Percentiles rank a stretch among this genome's conserved stretches.
These are phyloP conservation scores for Cytidiella melzeri DNA, from an alignment of 768 basidiomycete genomes.

Conservation along the genomic window DNA sequence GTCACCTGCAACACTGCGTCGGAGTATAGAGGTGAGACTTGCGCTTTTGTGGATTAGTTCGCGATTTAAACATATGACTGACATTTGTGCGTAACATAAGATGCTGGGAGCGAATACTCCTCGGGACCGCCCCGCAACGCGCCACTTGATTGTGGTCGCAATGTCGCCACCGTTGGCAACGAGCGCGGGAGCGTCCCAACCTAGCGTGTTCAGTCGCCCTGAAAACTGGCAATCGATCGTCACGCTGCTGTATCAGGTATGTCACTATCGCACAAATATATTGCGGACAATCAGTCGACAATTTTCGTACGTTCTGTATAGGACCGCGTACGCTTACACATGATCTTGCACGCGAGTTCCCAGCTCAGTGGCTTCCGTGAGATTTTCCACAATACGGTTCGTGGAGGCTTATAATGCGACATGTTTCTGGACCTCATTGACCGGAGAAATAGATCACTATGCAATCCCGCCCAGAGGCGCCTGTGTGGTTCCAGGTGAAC, in stretches of 20 bases:
- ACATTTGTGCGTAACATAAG: background rate
- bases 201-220: background rate
- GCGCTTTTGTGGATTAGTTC: constrained; percentile 3
- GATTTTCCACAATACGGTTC: constrained; percentile 44
- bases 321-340: constrained; percentile 52
- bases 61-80: background rate
- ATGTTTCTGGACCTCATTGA: too few relatives aligned
- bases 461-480: constrained; percentile 12
- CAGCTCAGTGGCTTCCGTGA: constrained; percentile 40
- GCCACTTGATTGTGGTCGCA: constrained; percentile 52
- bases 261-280: background rate
- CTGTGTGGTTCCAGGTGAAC: constrained; percentile 38
- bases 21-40: constrained; percentile 17
- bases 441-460: background rate
- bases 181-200: background rate
- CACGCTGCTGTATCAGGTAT: constrained; percentile 10
- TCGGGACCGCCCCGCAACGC: constrained; percentile 22
- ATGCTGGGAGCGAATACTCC: background rate
- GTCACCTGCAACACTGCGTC: constrained; percentile 14
- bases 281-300: constrained; percentile 31
- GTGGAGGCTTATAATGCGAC: constrained; percentile 18
- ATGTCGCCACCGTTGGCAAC: constrained; percentile 34
- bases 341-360: constrained; percentile 43
- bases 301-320: constrained; percentile 31
- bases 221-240: background rate